Conservation (phyloP, 2,329 filamentous ascomycete genomes). For the Alternaria rosae region DNA sequence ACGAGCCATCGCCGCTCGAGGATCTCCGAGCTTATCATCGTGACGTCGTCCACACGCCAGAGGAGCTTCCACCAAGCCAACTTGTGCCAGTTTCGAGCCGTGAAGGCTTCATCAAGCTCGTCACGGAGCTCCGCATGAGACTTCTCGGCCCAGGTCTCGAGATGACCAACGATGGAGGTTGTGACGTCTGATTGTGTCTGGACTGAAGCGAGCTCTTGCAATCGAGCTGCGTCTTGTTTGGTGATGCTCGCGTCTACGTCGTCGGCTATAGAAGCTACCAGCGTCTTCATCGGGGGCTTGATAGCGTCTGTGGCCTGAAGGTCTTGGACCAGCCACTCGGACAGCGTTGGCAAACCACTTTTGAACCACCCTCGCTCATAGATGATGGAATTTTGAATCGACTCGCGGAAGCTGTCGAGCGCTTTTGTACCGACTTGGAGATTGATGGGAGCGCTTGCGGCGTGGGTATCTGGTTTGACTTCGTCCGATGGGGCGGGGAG, state of each 20-base stretch:
- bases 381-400: slow-evolving; percentile 71
- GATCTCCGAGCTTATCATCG: slow-evolving; percentile 81
- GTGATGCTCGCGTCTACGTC: slow-evolving; percentile 62
- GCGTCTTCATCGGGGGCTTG: slow-evolving; percentile 69
- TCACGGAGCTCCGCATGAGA: slow-evolving; percentile 85
- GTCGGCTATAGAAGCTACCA: slow-evolving; percentile 72
- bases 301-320: slow-evolving; percentile 54
- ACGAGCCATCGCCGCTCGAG: slow-evolving; percentile 78
- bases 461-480: slow-evolving; percentile 28
- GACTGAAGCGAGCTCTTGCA: slow-evolving; percentile 43
- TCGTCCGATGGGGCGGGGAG: slow-evolving; percentile 56
- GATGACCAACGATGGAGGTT: slow-evolving; percentile 62
- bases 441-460: slow-evolving; percentile 62
- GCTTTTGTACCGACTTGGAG: slow-evolving; percentile 68
- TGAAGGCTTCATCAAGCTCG: slow-evolving; percentile 79
- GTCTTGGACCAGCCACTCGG: slow-evolving; percentile 66
- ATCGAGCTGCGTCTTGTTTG: slow-evolving; percentile 55
- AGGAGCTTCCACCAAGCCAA: slow-evolving; percentile 94
- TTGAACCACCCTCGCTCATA: slow-evolving; percentile 78
- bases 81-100: slow-evolving; percentile 77
- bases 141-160: slow-evolving; percentile 77
- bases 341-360: slow-evolving; percentile 71
- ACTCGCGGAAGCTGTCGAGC: slow-evolving; percentile 71
- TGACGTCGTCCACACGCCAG: slow-evolving; percentile 92
- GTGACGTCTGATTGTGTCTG: slow-evolving; percentile 55